These are phyloP conservation scores for Detonula confervacea DNA, from an alignment of 352 stramenopile species.

Conservation along the genomic window DNA sequence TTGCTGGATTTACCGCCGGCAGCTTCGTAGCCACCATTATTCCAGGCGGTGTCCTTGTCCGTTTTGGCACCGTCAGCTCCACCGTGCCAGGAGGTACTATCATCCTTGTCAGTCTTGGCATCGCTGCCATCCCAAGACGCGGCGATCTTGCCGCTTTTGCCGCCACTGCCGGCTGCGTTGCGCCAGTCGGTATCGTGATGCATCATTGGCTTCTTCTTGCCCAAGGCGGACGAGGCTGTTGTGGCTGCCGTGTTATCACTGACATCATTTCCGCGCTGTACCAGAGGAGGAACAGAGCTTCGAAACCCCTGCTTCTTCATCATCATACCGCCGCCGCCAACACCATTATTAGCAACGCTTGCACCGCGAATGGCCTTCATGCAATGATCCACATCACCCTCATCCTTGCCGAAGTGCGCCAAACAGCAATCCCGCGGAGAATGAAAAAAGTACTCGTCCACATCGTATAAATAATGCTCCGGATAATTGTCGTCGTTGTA, in stretches of 20 bases:
- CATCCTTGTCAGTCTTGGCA: too few species aligned
- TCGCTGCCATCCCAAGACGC: constrained; percentile 1
- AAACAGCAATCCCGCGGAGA: constrained; percentile 37
- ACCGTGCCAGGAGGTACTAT: too few species aligned
- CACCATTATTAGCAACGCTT: neutral
- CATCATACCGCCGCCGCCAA: neutral
- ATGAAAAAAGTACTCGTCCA: constrained; percentile 40
- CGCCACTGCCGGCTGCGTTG: neutral
- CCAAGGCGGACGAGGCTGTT: neutral
- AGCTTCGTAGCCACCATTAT: too few species aligned
- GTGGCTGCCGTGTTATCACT: neutral
- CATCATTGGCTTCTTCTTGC: constrained; percentile 29
- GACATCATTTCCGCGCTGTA: neutral
- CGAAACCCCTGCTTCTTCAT: constrained; percentile 20
- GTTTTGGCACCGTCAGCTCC: too few species aligned
- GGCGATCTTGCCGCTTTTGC: constrained; percentile 1
- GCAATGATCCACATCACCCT: constrained; percentile 18
- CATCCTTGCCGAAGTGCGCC: constrained; percentile 27
- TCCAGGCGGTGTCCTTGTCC: too few species aligned
- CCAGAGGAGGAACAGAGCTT: neutral
- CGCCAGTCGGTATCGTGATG: constrained; percentile 1
- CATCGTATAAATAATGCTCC: constrained; percentile 47
- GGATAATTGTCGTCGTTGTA: constrained; percentile 35
- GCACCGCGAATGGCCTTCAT: constrained; percentile 5
- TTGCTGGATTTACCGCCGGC: neutral